Evolutionary conservation across 345 rosid species (phyloP), one percentile per base, ranked within the genome.

Genomic region (Euphorbia peplus): DNA sequence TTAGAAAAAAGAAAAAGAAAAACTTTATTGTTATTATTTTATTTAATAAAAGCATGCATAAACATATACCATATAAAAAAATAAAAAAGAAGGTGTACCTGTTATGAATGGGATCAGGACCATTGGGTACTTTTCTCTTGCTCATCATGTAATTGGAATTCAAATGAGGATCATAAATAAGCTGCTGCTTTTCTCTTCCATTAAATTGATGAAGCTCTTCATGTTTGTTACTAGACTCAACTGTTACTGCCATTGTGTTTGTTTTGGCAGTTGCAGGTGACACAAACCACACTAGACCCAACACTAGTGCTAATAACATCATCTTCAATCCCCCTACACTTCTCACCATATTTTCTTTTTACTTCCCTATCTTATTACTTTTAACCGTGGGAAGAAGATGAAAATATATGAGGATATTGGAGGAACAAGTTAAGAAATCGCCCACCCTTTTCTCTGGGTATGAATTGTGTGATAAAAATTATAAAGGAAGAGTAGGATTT

Each of bases 101-200:
- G 87, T 93, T 93, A 51, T 93, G 98, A 72, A 91, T 91, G 75
- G 98, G 98, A 82, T 93, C 98, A 5, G 97, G 90, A 54, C 97
- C 98, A 64, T 88, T 87, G 19, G 98, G 98, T 41, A 93, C 96
- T 83, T 81, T 79, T 82, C 98, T 80, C 70, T 85, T 89, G 90
- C 86, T 84, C 80, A 72, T 67, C 83, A 84, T 75, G 78, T 72
- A 85, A 78, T 85, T 82, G 72, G 84, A 76, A 73, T 86, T 86
- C 66, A 71, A 59, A 64, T 58, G 76, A 2, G 74, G 79, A 60
- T 68, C 70, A 41, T 66, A 64, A 57, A 66, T 60, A 41, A 74
- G 70, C 67, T n/a, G n/a, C n/a, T n/a, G n/a, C n/a, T 82, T 71
- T 39, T 68, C 81, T 67, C 63, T 64, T 16, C 75, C 68, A 5